Percentiles rank a stretch among this genome's conserved stretches.
phyloP scores from a whole-genome alignment of 768 basidiomycete species.

The Amanita exitialis region DNA sequence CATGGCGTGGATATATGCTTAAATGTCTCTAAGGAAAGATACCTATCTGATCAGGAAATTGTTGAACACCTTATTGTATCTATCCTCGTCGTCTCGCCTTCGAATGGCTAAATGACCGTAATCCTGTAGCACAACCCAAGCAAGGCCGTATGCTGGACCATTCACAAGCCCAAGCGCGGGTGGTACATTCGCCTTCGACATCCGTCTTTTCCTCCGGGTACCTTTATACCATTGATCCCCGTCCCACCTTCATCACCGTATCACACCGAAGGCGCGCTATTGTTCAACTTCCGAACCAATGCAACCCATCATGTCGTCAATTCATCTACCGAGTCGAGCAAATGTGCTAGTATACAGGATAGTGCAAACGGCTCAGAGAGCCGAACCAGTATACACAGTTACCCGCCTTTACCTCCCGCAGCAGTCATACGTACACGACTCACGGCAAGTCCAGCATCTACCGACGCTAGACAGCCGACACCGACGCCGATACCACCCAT shows the following conservation, averaged over 20 bases:
- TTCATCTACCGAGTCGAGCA: conserved; percentile 1
- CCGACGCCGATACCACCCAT: not conserved
- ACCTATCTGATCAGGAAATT: conserved; percentile 64
- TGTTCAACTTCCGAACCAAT: conserved; percentile 43
- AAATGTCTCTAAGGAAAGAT: conserved; percentile 49
- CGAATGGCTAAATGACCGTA: not conserved
- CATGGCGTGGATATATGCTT: conserved; percentile 3
- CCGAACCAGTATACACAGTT: conserved; percentile 38
- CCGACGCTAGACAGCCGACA: not conserved
- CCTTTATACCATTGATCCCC: conserved; percentile 45
- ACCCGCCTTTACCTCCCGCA: conserved; percentile 46
- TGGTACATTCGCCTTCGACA: conserved; percentile 79
- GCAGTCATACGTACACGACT: conserved; percentile 21
- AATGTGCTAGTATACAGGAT: conserved; percentile 13
- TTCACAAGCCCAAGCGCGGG: conserved; percentile 71
- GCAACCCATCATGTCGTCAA: conserved; percentile 7
- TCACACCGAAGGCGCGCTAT: conserved; percentile 40
- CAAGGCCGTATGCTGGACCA: conserved; percentile 57
- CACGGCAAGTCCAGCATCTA: conserved; percentile 12
- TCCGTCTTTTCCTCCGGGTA: conserved; percentile 57
- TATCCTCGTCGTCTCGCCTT: conserved; percentile 7
- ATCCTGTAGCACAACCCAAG: conserved; percentile 52
- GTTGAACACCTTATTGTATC: conserved; percentile 64
- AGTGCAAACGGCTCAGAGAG: conserved; percentile 22
- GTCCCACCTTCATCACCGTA: conserved; percentile 35